phyloP scores from a whole-genome alignment of 805 yeast genomes.

The Yamadazyma kitorensis region DNA sequence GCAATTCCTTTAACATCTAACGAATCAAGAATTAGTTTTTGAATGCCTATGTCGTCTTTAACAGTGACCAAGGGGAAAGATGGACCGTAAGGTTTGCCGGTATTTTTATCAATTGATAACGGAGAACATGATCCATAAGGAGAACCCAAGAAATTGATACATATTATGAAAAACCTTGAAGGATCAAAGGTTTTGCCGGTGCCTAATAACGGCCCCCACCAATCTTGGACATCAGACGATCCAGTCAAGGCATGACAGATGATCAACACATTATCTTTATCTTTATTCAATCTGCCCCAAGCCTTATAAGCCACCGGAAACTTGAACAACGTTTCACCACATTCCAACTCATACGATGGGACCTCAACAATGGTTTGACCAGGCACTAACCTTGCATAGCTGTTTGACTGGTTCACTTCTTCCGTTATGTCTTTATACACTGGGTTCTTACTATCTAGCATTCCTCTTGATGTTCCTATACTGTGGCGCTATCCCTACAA shows the following conservation, averaged over 20 bases:
- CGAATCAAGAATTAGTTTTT: slow-evolving; percentile 71
- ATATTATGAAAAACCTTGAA: slow-evolving; percentile 75
- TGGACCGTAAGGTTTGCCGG: slow-evolving; percentile 83
- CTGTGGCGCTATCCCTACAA: no score
- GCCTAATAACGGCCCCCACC: slow-evolving; percentile 99
- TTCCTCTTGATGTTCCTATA: no score
- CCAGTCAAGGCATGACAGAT: slow-evolving; percentile 97
- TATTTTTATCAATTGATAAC: slow-evolving; percentile 71
- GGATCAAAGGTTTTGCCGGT: slow-evolving; percentile 88
- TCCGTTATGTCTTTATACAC: slow-evolving; percentile 40
- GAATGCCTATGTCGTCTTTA: slow-evolving; percentile 87
- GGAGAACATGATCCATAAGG: slow-evolving; percentile 98
- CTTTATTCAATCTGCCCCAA: slow-evolving; percentile 82
- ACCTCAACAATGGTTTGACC: slow-evolving; percentile 78
- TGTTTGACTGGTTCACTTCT: slow-evolving; percentile 54
- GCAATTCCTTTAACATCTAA: slow-evolving; percentile 80
- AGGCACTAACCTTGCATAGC: slow-evolving; percentile 64
- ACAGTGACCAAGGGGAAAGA: slow-evolving; percentile 91
- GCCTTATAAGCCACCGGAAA: slow-evolving; percentile 95
- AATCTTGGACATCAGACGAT: slow-evolving; percentile 89
- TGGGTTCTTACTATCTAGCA: slow-evolving; percentile 16
- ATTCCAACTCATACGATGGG: slow-evolving; percentile 73
- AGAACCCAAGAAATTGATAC: slow-evolving; percentile 90
- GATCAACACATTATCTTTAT: slow-evolving; percentile 74
- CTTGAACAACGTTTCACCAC: slow-evolving; percentile 67